Evolutionary conservation across 805 yeast species (phyloP).

Genomic region (Kregervanrija pseudodelftensis): DNA sequence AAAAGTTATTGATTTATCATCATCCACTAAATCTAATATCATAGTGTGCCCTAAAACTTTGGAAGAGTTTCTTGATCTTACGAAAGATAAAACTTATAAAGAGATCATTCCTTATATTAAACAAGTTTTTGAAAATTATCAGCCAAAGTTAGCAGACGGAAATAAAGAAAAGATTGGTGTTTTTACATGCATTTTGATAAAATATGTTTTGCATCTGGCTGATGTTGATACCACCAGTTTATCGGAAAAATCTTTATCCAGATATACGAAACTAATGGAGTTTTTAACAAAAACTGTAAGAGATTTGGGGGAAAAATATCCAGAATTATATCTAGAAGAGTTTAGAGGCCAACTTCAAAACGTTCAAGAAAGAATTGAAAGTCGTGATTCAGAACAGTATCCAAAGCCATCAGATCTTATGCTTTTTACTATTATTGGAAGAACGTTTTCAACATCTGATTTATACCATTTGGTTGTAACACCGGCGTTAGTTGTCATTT

Average conservation of each 20-base stretch:
- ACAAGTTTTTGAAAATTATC: conserved; percentile 51
- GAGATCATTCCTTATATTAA: conserved; percentile 44
- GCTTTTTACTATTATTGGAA: conserved; percentile 65
- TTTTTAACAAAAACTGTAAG: conserved; percentile 41
- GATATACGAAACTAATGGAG: conserved; percentile 26
- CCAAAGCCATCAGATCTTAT: conserved; percentile 51
- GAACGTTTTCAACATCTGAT: conserved; percentile 87
- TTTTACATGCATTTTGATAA: conserved; percentile 57
- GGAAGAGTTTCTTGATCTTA: conserved; percentile 33
- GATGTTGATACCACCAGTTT: conserved; percentile 24
- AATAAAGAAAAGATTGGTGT: conserved; percentile 66
- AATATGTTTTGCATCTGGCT: conserved; percentile 49
- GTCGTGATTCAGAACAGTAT: conserved; percentile 19
- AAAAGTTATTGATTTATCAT: conserved; percentile 21
- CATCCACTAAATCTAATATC: conserved; percentile 9
- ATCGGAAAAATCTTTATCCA: conserved; percentile 14
- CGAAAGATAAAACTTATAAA: conserved; percentile 26
- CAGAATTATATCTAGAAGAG: conserved; percentile 52
- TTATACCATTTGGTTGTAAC: conserved; percentile 89
- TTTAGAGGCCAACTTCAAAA: conserved; percentile 50
- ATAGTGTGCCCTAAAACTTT: conserved; percentile 43
- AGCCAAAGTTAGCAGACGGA: conserved; percentile 75
- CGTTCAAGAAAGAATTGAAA: conserved; percentile 48
- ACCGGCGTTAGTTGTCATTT: conserved; percentile 68
- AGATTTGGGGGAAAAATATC: conserved; percentile 57